Conservation (phyloP, 192 early-diverging fungal species). For the Backusella tuberculispora region DNA sequence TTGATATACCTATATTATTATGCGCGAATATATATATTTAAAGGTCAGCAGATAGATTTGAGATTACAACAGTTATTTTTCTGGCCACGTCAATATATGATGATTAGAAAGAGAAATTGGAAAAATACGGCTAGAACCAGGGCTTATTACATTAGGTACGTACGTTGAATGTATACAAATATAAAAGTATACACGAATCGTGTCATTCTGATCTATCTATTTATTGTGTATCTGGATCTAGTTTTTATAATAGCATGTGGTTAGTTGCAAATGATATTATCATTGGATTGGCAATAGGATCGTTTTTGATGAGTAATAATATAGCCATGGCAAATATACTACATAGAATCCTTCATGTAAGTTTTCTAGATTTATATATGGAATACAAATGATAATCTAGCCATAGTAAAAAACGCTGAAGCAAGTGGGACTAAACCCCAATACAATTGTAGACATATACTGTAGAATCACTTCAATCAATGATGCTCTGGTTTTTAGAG, state of each 20-base stretch:
- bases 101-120: slow-evolving; percentile 60
- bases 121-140: slow-evolving; percentile 57
- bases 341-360: slow-evolving; percentile 52
- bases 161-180: background rate
- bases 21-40: slow-evolving; percentile 9
- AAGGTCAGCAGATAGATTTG: slow-evolving; percentile 87
- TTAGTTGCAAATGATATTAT: slow-evolving; percentile 92
- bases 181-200: background rate
- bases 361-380: background rate
- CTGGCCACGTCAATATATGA: slow-evolving; percentile 86
- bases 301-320: slow-evolving; percentile 67
- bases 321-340: slow-evolving; percentile 58
- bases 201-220: background rate
- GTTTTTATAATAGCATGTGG: slow-evolving; percentile 97
- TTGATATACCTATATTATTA: background rate
- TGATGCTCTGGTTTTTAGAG: slow-evolving; percentile 88
- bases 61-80: slow-evolving; percentile 84
- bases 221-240: slow-evolving; percentile 20
- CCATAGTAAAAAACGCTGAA: background rate
- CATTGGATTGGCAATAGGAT: slow-evolving; percentile 80
- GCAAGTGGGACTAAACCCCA: background rate
- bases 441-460: slow-evolving; percentile 58
- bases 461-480: slow-evolving; percentile 68
- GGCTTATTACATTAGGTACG: slow-evolving; percentile 81
- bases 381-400: background rate